phyloP scores from a whole-genome alignment of 192 early-diverging fungal species.

The Coemansia sp. region DNA sequence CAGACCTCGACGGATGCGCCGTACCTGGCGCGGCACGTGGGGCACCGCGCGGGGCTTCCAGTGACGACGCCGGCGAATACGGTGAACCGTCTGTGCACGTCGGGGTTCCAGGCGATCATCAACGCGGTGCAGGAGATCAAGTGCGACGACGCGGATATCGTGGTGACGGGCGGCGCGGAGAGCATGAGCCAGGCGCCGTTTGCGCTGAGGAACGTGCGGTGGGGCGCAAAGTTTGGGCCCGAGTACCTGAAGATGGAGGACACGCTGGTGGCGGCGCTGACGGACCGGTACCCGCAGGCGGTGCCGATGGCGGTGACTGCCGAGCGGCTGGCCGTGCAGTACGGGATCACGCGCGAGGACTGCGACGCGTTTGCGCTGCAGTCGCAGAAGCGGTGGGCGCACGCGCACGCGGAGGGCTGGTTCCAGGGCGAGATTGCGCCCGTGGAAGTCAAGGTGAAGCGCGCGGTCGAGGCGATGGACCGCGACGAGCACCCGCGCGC shows the following conservation, averaged over 20 bases:
- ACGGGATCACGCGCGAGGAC: constrained; percentile 75
- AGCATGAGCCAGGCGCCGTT: constrained; percentile 95
- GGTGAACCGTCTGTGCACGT: constrained; percentile 95
- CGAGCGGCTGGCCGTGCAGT: constrained; percentile 86
- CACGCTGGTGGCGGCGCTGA: constrained; percentile 76
- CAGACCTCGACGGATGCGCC: constrained; percentile 83
- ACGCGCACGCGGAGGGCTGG: constrained; percentile 68
- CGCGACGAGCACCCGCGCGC: constrained; percentile 91
- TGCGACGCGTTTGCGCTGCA: constrained; percentile 82
- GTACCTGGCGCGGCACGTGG: constrained; percentile 92
- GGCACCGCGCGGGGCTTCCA: constrained; percentile 81
- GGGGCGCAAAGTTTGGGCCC: constrained; percentile 82
- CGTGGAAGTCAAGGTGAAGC: constrained; percentile 80
- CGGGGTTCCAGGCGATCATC: constrained; percentile 94
- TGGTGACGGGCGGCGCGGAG: constrained; percentile 88
- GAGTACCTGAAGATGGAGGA: constrained; percentile 87
- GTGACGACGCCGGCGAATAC: constrained; percentile 85
- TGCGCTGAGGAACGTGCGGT: constrained; percentile 74
- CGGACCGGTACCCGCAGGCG: constrained; percentile 80
- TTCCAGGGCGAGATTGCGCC: constrained; percentile 84
- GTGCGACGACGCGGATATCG: constrained; percentile 76
- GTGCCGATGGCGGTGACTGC: constrained; percentile 95
- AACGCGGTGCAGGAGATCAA: constrained; percentile 92
- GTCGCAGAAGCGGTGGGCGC: constrained; percentile 87
- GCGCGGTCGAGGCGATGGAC: constrained; percentile 58